A percentile compares a stretch with the other conserved stretches of the same genome.
Conservation (phyloP, 805 yeast species). For the Yarrowia divulgata region DNA sequence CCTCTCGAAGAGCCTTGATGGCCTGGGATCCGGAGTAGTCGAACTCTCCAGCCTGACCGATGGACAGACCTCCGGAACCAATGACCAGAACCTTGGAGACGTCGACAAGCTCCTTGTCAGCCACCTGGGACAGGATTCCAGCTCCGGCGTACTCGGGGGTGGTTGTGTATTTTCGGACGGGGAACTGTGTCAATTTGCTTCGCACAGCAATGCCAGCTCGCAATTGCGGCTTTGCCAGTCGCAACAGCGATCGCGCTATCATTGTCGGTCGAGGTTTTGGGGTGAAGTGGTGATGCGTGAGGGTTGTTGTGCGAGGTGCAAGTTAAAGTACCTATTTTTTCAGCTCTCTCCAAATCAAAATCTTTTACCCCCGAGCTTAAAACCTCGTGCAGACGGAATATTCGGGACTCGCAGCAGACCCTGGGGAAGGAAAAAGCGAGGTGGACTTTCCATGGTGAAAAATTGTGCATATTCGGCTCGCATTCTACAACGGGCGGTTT, state of each 20-base stretch:
- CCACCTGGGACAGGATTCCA: constrained; percentile 50
- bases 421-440: constrained; percentile 35
- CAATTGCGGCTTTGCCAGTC: constrained; percentile 39
- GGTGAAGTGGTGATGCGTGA: not conserved
- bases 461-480: not conserved
- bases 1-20: constrained; percentile 91
- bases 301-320: constrained; percentile 21
- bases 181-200: too few species aligned
- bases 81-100: constrained; percentile 87
- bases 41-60: constrained; percentile 98
- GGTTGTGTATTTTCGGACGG: constrained; percentile 31
- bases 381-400: constrained; percentile 14
- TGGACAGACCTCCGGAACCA: constrained; percentile 97
- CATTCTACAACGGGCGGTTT: not conserved
- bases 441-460: not conserved
- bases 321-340: constrained; percentile 22
- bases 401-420: not conserved
- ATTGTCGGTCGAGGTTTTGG: not conserved
- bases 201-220: constrained; percentile 25
- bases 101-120: constrained; percentile 63
- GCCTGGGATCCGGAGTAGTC: constrained; percentile 98
- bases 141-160: constrained; percentile 50
- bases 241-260: constrained; percentile 39
- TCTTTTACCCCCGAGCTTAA: constrained; percentile 30
- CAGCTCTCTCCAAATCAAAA: constrained; percentile 16